Percentiles rank a stretch among this genome's conserved stretches.
Evolutionary conservation across 2,329 filamentous ascomycete genomes (phyloP).

Genomic region (Neofusicoccum laricinum): DNA sequence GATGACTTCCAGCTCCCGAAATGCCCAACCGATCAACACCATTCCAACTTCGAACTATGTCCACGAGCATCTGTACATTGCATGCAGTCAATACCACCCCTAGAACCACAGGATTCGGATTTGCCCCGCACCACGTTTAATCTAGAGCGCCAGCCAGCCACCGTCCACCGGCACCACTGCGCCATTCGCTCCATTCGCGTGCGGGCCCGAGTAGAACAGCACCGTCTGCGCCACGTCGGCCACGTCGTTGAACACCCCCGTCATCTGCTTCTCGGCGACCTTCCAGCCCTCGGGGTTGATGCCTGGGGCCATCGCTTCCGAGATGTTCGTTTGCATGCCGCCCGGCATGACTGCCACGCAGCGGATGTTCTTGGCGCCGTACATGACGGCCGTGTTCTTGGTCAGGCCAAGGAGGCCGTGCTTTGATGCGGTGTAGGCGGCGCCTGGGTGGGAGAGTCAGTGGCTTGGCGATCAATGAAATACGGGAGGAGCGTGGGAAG

Average conservation of each 20-base stretch:
- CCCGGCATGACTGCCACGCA: slow-evolving; percentile 47
- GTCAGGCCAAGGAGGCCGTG: slow-evolving; percentile 47
- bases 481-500: neutral
- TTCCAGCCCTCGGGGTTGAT: slow-evolving; percentile 27
- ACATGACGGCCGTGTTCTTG: slow-evolving; percentile 48
- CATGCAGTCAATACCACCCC: too few species aligned
- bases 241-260: slow-evolving; percentile 23
- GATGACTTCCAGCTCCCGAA: too few species aligned
- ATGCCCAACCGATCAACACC: too few species aligned
- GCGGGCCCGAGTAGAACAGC: slow-evolving; percentile 31
- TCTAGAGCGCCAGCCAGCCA: slow-evolving; percentile 12
- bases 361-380: slow-evolving; percentile 44
- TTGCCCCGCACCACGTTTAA: too few species aligned
- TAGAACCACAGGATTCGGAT: too few species aligned
- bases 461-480: neutral
- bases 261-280: slow-evolving; percentile 22
- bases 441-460: slow-evolving; percentile 28
- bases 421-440: slow-evolving; percentile 48
- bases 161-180: slow-evolving; percentile 19
- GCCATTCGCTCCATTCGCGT: slow-evolving; percentile 31
- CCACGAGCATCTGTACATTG: too few species aligned
- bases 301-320: slow-evolving; percentile 38
- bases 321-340: slow-evolving; percentile 45
- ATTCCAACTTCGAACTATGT: too few species aligned
- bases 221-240: slow-evolving; percentile 32